Conservation (phyloP, 805 yeast species). For the Nakazawaea ernobii region DNA sequence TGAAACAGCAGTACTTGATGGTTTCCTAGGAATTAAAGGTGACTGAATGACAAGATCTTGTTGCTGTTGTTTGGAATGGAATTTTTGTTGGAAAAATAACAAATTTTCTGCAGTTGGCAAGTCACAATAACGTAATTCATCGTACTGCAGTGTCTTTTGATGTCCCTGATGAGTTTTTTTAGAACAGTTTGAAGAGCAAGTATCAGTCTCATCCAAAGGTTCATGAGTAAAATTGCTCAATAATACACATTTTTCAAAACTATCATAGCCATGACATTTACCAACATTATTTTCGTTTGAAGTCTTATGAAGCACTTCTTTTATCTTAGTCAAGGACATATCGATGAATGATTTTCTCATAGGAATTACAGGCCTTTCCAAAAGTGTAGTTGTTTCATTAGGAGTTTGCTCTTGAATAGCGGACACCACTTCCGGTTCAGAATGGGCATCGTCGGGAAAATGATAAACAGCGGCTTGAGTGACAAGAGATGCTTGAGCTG, state of each 20-base stretch:
- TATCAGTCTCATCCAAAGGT: not conserved
- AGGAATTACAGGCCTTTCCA: constrained; percentile 4
- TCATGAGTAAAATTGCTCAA: not conserved
- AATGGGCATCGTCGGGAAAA: not conserved
- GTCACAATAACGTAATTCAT: constrained; percentile 25
- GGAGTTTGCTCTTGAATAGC: not conserved
- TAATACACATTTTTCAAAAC: constrained; percentile 14
- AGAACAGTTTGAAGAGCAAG: constrained; percentile 1
- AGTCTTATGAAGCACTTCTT: constrained; percentile 15
- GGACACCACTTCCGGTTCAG: not conserved
- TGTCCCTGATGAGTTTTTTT: not conserved
- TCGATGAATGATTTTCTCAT: constrained; percentile 22
- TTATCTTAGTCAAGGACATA: constrained; percentile 23
- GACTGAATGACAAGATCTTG: constrained; percentile 27
- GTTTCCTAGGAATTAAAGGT: constrained; percentile 18
- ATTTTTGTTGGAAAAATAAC: constrained; percentile 22
- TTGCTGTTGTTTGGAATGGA: constrained; percentile 20
- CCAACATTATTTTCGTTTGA: constrained; percentile 6
- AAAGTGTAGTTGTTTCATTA: constrained; percentile 1
- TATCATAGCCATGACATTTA: constrained; percentile 23
- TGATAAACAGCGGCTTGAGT: too few species aligned
- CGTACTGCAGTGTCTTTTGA: not conserved
- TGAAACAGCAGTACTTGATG: constrained; percentile 3
- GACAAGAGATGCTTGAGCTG: too few species aligned
- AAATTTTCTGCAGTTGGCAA: constrained; percentile 27